Evolutionary conservation across 306 rosid genomes (phyloP).

Genomic region (Sphenostylis stenocarpa): DNA sequence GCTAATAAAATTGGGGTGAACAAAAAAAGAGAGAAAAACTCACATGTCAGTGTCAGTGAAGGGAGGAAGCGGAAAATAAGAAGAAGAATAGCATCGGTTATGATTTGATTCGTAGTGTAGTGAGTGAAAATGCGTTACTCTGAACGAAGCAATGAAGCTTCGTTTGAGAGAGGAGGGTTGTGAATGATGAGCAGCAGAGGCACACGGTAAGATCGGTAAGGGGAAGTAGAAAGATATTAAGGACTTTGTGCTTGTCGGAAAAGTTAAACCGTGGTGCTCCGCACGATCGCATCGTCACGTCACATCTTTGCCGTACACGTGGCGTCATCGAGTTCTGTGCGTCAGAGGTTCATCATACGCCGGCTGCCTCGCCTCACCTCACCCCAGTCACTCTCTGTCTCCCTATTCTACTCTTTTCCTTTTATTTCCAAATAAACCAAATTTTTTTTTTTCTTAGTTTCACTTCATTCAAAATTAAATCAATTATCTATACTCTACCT

Average conservation of each 20-base stretch:
- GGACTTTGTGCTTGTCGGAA: constrained; percentile 28
- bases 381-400: background rate
- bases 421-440: background rate
- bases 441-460: too few species aligned
- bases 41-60: background rate
- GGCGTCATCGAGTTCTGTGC: background rate
- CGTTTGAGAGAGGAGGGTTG: background rate
- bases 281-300: constrained; percentile 43
- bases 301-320: constrained; percentile 47
- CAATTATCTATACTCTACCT: too few species aligned
- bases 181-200: background rate
- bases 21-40: background rate
- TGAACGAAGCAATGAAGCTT: constrained; percentile 15
- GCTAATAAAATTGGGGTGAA: background rate
- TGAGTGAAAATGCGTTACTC: constrained; percentile 16
- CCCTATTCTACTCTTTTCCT: background rate
- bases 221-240: constrained; percentile 6
- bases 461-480: too few species aligned
- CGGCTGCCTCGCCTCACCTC: constrained; percentile 2
- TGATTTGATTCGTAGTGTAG: background rate
- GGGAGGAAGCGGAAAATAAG: background rate
- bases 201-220: constrained; percentile 41
- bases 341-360: constrained; percentile 11
- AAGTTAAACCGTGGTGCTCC: constrained; percentile 39
- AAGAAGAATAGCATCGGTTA: background rate